Conservation (phyloP, 2,329 filamentous ascomycete species). For the Clonostachys solani region DNA sequence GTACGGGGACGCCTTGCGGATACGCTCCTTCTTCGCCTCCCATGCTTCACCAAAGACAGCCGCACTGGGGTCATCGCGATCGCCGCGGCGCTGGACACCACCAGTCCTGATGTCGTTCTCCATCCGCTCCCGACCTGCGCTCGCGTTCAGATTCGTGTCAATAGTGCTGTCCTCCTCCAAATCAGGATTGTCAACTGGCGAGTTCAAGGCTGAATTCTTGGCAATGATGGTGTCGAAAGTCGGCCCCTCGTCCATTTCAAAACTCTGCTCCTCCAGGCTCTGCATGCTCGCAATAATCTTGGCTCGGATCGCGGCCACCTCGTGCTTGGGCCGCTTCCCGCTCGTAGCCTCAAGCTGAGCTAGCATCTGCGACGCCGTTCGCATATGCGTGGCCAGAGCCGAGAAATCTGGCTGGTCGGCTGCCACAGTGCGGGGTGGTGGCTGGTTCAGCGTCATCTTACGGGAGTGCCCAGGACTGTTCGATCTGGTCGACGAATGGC, state of each 20-base stretch:
- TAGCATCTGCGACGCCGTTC: constrained; percentile 82
- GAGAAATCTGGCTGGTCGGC: constrained; percentile 76
- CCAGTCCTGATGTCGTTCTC: constrained; percentile 87
- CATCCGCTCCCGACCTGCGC: constrained; percentile 77
- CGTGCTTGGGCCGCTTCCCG: constrained; percentile 72
- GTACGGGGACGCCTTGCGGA: constrained; percentile 78
- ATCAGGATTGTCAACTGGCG: constrained; percentile 33
- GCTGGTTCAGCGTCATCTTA: constrained; percentile 52
- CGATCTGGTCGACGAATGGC: constrained; percentile 58
- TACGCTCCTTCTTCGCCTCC: constrained; percentile 79
- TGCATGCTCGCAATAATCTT: constrained; percentile 93
- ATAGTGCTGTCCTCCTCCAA: constrained; percentile 51
- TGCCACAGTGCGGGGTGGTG: constrained; percentile 21
- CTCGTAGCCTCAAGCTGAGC: constrained; percentile 78
- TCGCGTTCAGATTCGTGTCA: constrained; percentile 55
- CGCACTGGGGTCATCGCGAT: constrained; percentile 80
- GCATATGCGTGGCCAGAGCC: constrained; percentile 81
- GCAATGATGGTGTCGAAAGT: constrained; percentile 83
- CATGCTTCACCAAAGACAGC: constrained; percentile 85
- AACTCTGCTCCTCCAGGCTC: constrained; percentile 79
- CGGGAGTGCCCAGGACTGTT: constrained; percentile 59
- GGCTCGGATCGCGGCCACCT: constrained; percentile 78
- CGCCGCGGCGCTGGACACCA: constrained; percentile 74
- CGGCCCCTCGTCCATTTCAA: constrained; percentile 67
- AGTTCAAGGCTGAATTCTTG: constrained; percentile 53